Percentiles rank a stretch among this genome's conserved stretches.
phyloP scores from a whole-genome alignment of 2,329 filamentous ascomycete species.

The Hymenoscyphus albidus region DNA sequence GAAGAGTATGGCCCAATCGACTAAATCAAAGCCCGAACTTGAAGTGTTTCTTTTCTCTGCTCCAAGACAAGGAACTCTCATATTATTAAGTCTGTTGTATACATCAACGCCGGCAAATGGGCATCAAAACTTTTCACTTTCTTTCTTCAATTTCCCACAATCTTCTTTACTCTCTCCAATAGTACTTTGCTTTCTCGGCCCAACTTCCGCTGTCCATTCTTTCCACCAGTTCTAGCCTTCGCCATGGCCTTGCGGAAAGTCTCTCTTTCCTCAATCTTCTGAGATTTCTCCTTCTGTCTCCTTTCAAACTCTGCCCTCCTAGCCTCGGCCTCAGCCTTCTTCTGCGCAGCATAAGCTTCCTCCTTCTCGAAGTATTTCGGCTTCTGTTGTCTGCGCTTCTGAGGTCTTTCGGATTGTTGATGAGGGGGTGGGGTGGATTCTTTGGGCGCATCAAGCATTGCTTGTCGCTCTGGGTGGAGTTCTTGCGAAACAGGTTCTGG shows the following conservation, averaged over 20 bases:
- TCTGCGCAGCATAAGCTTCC: slow-evolving; percentile 39
- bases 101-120: not conserved
- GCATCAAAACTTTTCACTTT: slow-evolving; percentile 1
- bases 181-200: slow-evolving; percentile 65
- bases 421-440: slow-evolving; percentile 16
- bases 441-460: slow-evolving; percentile 49
- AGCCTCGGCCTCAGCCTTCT: slow-evolving; percentile 54
- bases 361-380: slow-evolving; percentile 39
- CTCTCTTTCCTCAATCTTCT: slow-evolving; percentile 59
- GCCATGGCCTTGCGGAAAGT: slow-evolving; percentile 45
- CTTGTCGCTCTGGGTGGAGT: slow-evolving; percentile 57
- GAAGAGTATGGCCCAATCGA: too few species aligned
- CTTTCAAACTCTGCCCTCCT: slow-evolving; percentile 45
- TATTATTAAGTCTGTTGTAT: not conserved
- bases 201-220: slow-evolving; percentile 63
- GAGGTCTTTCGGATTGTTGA: slow-evolving; percentile 8
- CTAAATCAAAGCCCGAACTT: too few species aligned
- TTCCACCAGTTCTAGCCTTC: slow-evolving; percentile 48
- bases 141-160: slow-evolving; percentile 29
- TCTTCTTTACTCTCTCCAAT: slow-evolving; percentile 58
- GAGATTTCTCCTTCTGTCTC: slow-evolving; percentile 49
- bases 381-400: slow-evolving; percentile 8
- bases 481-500: slow-evolving; percentile 38
- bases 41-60: too few species aligned
- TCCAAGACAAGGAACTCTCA: not conserved